Base-by-base conservation (phyloP, 2,329 filamentous ascomycete genomes). In the Colletotrichum spinosum region DNA sequence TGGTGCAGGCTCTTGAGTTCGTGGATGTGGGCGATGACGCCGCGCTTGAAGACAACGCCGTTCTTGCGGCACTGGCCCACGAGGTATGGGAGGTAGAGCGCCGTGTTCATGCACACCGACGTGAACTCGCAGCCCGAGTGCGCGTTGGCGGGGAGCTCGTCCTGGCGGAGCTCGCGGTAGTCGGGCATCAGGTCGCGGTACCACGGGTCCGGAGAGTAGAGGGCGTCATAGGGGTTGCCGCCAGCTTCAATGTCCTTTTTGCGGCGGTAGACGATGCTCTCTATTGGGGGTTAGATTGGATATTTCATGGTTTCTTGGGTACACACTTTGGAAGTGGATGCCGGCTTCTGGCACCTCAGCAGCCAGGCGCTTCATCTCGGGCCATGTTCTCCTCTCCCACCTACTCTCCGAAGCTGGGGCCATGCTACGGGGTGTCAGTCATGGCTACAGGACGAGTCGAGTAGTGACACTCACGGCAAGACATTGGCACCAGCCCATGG, bases 401-500 rank as follows among this genome's bases (percentile, higher is more conserved):
- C 76, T 76, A 70, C 74, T 79, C 58, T 76, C 69, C 6, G 71
- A 69, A 11, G 73, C 71, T 2, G 69, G 65, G 3, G 74, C 70
- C 78, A 81, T 80, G 8, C 77, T 79, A 59, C 2, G 2, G 12
- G 8, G 25, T 4, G n/a, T 66, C n/a, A 62, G 49, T 54, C 15
- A 1, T 13, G 2, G 10, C 2, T 37, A 50, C 2, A 25, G 51
- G 13, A 6, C 34, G 0, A 42, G 54, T 33, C 4, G 10, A 52
- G 8, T 34, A n/a, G n/a, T 25, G 25, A 6, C 1, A 79, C 87
- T 66, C 72, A 90, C 87, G 91, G 91, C 57, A 90, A 74, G 70
- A 87, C 90, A 73, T 93, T 93, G 69, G 91, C 91, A 35, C 92
- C 92, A 4, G 92, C 92, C 91, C 91, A 94, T 0, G 91, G 92